Evolutionary conservation across 352 stramenopile genomes (phyloP).

Genomic region (Phytophthora agathidicida): DNA sequence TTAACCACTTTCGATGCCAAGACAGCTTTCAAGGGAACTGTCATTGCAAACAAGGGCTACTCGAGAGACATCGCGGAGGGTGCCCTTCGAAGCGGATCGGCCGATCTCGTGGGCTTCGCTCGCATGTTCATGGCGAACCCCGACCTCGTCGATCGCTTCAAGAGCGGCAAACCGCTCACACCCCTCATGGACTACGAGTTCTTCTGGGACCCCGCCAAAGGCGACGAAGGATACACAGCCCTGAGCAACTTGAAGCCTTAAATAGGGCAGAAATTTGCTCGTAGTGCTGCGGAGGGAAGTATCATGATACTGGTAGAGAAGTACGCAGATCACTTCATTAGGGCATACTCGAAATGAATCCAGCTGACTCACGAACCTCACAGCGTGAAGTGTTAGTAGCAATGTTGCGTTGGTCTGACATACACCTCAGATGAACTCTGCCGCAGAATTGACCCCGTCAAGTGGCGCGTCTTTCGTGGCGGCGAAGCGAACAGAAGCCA

Average conservation of each 20-base stretch:
- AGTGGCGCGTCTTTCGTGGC: background rate
- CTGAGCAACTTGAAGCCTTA: too few relatives aligned
- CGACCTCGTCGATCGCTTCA: constrained; percentile 28
- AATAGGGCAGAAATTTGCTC: too few relatives aligned
- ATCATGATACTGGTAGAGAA: too few relatives aligned
- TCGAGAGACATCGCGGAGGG: constrained; percentile 25
- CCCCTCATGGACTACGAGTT: constrained; percentile 32
- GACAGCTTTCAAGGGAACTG: constrained; percentile 28
- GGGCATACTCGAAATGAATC: too few relatives aligned
- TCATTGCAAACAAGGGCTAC: constrained; percentile 37
- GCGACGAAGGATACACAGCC: constrained; percentile 31
- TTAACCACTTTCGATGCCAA: constrained; percentile 30
- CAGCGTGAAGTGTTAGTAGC: too few relatives aligned
- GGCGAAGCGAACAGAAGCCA: background rate
- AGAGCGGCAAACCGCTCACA: constrained; percentile 24
- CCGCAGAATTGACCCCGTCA: too few relatives aligned
- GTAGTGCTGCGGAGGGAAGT: too few relatives aligned
- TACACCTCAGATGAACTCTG: too few relatives aligned
- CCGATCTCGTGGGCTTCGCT: constrained; percentile 34
- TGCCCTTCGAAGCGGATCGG: constrained; percentile 20
- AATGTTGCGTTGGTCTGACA: too few relatives aligned
- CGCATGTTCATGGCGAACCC: constrained; percentile 33
- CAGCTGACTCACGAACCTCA: too few relatives aligned
- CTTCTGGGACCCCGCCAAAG: constrained; percentile 31
- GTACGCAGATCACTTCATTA: too few relatives aligned